Conservation (phyloP, 257 asterid genomes). For the Catharanthus roseus region DNA sequence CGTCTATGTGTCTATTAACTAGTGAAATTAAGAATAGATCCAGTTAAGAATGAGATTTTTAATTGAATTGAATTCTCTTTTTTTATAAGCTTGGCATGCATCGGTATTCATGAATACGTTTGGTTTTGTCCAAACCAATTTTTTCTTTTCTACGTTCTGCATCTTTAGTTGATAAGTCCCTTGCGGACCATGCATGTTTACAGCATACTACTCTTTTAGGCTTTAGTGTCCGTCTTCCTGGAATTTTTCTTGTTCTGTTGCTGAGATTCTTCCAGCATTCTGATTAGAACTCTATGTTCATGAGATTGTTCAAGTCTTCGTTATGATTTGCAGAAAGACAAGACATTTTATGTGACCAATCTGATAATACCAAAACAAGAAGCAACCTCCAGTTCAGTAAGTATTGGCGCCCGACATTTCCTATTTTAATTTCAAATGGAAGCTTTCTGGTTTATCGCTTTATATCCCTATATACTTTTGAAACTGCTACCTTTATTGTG, state of each 20-base stretch:
- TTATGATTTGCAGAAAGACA: conserved; percentile 36
- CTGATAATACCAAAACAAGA: conserved; percentile 47
- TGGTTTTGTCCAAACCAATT: neutral
- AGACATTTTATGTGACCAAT: conserved; percentile 34
- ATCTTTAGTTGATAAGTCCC: neutral
- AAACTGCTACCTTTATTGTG: conserved; percentile 6
- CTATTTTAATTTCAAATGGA: neutral
- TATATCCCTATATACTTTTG: neutral
- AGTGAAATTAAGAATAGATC: too few species aligned
- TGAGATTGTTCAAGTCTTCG: neutral
- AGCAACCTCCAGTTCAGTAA: conserved; percentile 43
- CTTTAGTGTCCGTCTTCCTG: neutral
- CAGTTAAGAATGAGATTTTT: neutral
- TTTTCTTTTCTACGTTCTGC: neutral
- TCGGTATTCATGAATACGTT: neutral
- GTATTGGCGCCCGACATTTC: conserved; percentile 4
- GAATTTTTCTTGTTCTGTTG: neutral
- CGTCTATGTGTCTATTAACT: neutral
- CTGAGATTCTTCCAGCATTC: neutral
- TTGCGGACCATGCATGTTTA: neutral
- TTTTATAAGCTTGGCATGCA: neutral
- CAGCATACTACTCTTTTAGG: neutral
- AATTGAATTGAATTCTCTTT: neutral
- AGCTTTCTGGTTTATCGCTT: neutral
- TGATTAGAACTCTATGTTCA: neutral